Evolutionary conservation across 2,329 filamentous ascomycete species (phyloP).

Genomic region (Scopulariopsis brevicaulis): DNA sequence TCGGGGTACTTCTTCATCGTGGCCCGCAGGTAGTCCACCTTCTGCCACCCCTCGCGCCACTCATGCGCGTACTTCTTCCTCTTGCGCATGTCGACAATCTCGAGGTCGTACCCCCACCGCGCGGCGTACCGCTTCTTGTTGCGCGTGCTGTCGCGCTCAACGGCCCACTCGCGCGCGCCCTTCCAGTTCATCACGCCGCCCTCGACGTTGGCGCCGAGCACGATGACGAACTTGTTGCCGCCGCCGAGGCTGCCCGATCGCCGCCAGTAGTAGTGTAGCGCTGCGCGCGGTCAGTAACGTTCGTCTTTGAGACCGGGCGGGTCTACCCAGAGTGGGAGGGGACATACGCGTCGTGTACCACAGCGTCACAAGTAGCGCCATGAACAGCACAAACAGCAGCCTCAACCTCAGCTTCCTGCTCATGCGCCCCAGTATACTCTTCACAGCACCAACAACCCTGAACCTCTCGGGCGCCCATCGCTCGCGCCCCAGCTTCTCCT

Average conservation of each 20-base stretch:
- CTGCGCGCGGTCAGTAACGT: not conserved
- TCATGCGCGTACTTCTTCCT: slow-evolving; percentile 98
- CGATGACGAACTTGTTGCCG: slow-evolving; percentile 85
- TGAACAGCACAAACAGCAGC: slow-evolving; percentile 43
- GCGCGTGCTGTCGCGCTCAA: slow-evolving; percentile 87
- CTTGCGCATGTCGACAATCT: slow-evolving; percentile 96
- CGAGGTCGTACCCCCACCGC: slow-evolving; percentile 88
- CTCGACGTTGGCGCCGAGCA: slow-evolving; percentile 85
- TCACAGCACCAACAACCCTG: slow-evolving; percentile 17
- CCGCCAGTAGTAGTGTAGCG: slow-evolving; percentile 47
- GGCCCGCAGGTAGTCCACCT: slow-evolving; percentile 85
- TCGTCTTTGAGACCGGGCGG: not conserved
- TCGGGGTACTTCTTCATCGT: slow-evolving; percentile 88
- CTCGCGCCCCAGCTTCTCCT: slow-evolving; percentile 61
- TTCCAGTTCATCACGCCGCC: slow-evolving; percentile 99
- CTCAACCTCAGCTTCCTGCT: slow-evolving; percentile 56
- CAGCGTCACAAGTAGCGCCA: slow-evolving; percentile 50
- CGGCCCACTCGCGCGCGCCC: slow-evolving; percentile 92
- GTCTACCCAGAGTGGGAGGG: not conserved
- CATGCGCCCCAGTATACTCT: slow-evolving; percentile 38
- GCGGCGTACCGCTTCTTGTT: slow-evolving; percentile 88
- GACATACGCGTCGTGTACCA: slow-evolving; percentile 67
- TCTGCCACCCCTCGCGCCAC: slow-evolving; percentile 99
- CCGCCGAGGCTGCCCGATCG: slow-evolving; percentile 64
- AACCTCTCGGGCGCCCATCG: slow-evolving; percentile 19